These are phyloP conservation scores for Rhizopus delemar DNA, from an alignment of 371 early-diverging fungal genomes.

Conservation along the genomic window DNA sequence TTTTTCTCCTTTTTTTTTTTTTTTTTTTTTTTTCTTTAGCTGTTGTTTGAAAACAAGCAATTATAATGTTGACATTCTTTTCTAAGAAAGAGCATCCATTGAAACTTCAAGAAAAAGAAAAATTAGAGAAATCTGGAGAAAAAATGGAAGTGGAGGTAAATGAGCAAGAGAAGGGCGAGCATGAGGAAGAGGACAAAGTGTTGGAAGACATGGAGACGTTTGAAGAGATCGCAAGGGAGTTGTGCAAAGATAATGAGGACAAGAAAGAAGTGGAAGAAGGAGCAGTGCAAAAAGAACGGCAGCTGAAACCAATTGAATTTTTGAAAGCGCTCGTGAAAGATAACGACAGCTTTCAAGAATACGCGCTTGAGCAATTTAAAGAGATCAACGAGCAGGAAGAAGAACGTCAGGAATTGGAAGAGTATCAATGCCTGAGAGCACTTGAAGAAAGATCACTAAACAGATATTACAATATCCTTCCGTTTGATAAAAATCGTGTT, in stretches of 20 bases:
- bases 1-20: not conserved
- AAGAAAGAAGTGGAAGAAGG: too few relatives aligned
- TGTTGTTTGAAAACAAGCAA: not conserved
- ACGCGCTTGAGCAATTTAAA: not conserved
- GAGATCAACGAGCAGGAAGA: not conserved
- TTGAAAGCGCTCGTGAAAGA: not conserved
- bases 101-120: too few relatives aligned
- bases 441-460: constrained; percentile 26
- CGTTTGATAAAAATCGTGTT: constrained; percentile 61
- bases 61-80: too few relatives aligned
- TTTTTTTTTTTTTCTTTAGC: not conserved
- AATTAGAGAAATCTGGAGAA: too few relatives aligned
- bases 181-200: not conserved
- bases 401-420: not conserved
- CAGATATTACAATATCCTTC: constrained; percentile 58
- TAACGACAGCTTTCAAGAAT: not conserved
- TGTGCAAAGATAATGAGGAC: too few relatives aligned
- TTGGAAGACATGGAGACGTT: too few relatives aligned
- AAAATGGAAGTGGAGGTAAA: not conserved
- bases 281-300: too few relatives aligned
- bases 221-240: too few relatives aligned
- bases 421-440: constrained; percentile 12
- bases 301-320: too few relatives aligned
- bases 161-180: not conserved
- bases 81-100: too few relatives aligned